Evolutionary conservation across 1,284 basidiomycete genomes (phyloP), one percentile per base, ranked within the genome.

Genomic region (Phylloboletellus chloephorus): DNA sequence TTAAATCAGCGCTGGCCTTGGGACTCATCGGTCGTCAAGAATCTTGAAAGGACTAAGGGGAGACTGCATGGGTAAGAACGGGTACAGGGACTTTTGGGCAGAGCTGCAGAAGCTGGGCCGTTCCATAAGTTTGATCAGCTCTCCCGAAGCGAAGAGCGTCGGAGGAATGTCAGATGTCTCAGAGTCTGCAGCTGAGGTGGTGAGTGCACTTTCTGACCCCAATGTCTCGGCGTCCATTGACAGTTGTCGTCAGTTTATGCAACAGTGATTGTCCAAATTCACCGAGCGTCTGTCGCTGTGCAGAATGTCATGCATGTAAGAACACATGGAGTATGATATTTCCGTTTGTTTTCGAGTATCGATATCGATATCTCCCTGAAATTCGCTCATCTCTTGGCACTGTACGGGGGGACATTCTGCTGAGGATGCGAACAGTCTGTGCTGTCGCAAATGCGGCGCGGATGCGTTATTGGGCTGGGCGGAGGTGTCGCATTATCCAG

Each of bases 81-180:
- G 82, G 4, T 82, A 86, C 53, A 56, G 60, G 23, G 71, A 67
- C 11, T 86, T 88, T 54, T 88, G 84, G 86, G 51, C 62, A 9
- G 67, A 71, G 32, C 60, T 87, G 9, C 64, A 72, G 46, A 63
- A 68, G 10, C 47, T 68, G 31, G 81, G 83, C 2, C 66, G 67
- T 29, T 51, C 54, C 9, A 60, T 86, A 36, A 76, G 80, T 54
- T 61, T 84, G 36, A 86, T 88, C 47, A 78, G 76, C 48, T 63
- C 72, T 20, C 59, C 65, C 2, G 85, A 88, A 57, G 84, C 82
- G 3, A 64, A 65, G 37, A 63, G 70, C 41, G 54, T 73, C 29
- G 79, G 79, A 16, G 79, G 74, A 3, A 67, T 61, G 44, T 82
- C 80, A 3, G 57, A 61, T 5, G 56, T 83, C 8, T 67, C 73